A percentile compares a stretch with the other conserved stretches of the same genome.
Conservation (phyloP, 257 asterid species). For the Pogostemon cablin region DNA sequence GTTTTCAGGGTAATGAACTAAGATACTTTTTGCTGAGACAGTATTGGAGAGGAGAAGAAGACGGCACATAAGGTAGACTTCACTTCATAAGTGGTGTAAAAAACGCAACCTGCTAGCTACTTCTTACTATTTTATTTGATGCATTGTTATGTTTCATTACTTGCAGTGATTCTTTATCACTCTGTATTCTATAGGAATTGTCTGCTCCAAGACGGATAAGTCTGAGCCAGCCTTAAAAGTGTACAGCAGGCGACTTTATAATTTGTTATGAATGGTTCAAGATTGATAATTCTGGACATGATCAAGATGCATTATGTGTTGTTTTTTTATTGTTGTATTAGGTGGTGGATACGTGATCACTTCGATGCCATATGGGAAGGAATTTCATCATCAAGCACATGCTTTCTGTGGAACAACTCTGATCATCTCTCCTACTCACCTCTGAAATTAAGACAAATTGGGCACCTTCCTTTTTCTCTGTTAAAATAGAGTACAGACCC, state of each 20-base stretch:
- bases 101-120: slow-evolving; percentile 4
- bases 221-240: slow-evolving; percentile 89
- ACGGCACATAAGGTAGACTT: slow-evolving; percentile 86
- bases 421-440: too few relatives aligned
- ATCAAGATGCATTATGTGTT: too few relatives aligned
- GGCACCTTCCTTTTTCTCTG: too few relatives aligned
- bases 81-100: too few relatives aligned
- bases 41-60: slow-evolving; percentile 98
- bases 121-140: background rate
- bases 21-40: slow-evolving; percentile 82
- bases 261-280: too few relatives aligned
- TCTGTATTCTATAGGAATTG: slow-evolving; percentile 77
- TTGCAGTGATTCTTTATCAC: slow-evolving; percentile 86
- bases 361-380: slow-evolving; percentile 69
- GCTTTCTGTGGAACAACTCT: too few relatives aligned
- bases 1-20: slow-evolving; percentile 72
- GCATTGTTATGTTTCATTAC: background rate
- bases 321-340: background rate
- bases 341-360: slow-evolving; percentile 91
- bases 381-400: slow-evolving; percentile 75
- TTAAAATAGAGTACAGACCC: too few relatives aligned
- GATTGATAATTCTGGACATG: background rate
- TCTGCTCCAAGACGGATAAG: slow-evolving; percentile 76
- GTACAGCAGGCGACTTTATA: too few relatives aligned
- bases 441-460: too few relatives aligned